Base-by-base conservation (phyloP, 148 eudicot species). In the Hydrangea macrophylla region DNA sequence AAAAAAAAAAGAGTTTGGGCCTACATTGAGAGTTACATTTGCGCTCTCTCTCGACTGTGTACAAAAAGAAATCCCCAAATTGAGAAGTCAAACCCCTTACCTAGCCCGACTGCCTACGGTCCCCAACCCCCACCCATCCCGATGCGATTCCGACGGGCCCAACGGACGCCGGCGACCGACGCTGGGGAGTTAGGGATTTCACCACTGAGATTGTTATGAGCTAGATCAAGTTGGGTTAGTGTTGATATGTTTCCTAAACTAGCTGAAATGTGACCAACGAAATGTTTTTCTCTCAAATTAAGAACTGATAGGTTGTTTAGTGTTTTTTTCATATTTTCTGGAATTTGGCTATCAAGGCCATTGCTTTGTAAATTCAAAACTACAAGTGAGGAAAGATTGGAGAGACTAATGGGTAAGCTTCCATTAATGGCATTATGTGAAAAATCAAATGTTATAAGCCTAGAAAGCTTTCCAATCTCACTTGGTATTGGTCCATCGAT, bases 371-470 rank as follows among this genome's bases (percentile, higher is more conserved):
- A 62, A 18, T 79, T 83, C 77, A 86, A 70, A 26, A 59, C 30
- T 0, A 9, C 58, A 50, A 87, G 84, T 57, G 81, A 77, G 35
- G 83, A 73, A 26, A 90, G 53, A 44, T 74, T 81, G n/a, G 81
- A 79, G 11, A 88, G 23, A 62, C 76, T 75, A 33, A 20, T 51
- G 30, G 97, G 94, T 26, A 90, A 37, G 67, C 79, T 82, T 51
- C 97, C 94, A 80, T 78, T 84, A 42, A 90, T 72, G 23, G 62
- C 51, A 75, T 86, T 88, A 26, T 76, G 70, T 5, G 92, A 85
- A 62, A 88, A 75, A 65, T 91, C 92, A 31, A 88, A 67, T 55
- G 67, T 70, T 30, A 42, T 75, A 35, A 91, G 79, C 62, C 68
- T 86, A 22, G 80, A 73, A 50, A 88, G 77, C 9, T 40, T 60